These are phyloP conservation scores for Capsicum chinense DNA, from an alignment of 257 asterid species.

Conservation along the genomic window DNA sequence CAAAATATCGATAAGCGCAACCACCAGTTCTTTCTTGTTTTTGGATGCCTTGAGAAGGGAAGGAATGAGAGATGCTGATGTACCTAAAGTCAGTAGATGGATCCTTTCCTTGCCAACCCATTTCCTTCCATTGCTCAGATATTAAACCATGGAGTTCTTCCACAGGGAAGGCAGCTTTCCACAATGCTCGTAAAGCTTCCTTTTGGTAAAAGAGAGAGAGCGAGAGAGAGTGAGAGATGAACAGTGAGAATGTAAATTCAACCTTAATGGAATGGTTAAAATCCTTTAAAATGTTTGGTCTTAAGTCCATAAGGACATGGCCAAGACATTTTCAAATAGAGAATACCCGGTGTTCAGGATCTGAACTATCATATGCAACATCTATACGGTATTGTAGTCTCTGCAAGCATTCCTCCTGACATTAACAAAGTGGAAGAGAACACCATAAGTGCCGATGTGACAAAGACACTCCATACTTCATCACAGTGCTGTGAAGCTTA, in stretches of 20 bases:
- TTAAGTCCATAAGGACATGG: background rate
- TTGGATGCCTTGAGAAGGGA: background rate
- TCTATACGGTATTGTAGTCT: conserved; percentile 74
- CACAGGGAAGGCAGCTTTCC: conserved; percentile 83
- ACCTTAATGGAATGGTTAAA: conserved; percentile 11
- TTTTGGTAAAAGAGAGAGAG: conserved; percentile 13
- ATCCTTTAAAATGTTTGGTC: background rate
- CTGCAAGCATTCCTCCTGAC: conserved; percentile 71
- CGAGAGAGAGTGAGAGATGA: background rate
- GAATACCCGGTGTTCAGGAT: conserved; percentile 75
- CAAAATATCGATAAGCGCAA: conserved; percentile 9
- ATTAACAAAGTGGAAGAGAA: conserved; percentile 23
- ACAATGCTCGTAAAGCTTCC: conserved; percentile 82
- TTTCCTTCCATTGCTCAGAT: conserved; percentile 92
- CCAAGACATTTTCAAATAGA: conserved; percentile 25
- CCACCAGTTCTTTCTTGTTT: background rate
- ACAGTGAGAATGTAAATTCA: conserved; percentile 4
- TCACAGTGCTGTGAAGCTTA: background rate
- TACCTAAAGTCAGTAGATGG: conserved; percentile 95
- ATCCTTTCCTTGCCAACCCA: conserved; percentile 99
- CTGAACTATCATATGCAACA: conserved; percentile 72
- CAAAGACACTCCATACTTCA: conserved; percentile 2
- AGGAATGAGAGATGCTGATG: background rate
- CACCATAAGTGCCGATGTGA: background rate
- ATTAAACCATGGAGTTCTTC: conserved; percentile 67